Evolutionary conservation across 345 rosid species (phyloP).

Genomic region (Adansonia digitata): DNA sequence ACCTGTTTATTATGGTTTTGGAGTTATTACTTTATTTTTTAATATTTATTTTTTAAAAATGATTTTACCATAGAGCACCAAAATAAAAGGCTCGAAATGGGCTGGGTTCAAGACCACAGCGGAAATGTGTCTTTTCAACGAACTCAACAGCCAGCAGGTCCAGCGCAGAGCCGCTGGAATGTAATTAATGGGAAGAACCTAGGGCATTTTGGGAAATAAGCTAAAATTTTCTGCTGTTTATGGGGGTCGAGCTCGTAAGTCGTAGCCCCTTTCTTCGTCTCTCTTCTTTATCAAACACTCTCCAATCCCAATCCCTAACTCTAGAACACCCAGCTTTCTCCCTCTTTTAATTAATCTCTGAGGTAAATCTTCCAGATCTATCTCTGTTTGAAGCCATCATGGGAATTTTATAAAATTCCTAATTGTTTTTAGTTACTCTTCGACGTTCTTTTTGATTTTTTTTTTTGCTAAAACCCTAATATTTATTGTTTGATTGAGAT

Average conservation of each 20-base stretch:
- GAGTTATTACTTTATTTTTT: too few relatives aligned
- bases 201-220: slow-evolving; percentile 21
- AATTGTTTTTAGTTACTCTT: not conserved
- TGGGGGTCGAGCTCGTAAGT: not conserved
- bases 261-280: too few relatives aligned
- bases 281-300: too few relatives aligned
- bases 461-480: not conserved
- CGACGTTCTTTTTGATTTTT: not conserved
- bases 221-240: not conserved
- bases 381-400: not conserved
- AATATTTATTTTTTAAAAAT: too few relatives aligned
- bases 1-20: too few relatives aligned
- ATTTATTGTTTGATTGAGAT: not conserved
- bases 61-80: too few relatives aligned
- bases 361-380: not conserved
- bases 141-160: too few relatives aligned
- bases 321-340: slow-evolving; percentile 10
- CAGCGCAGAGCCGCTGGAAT: not conserved
- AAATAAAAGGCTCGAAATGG: not conserved
- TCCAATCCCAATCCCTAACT: slow-evolving; percentile 47
- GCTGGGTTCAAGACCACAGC: too few relatives aligned
- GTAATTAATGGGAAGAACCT: not conserved
- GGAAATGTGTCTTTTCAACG: too few relatives aligned
- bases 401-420: not conserved
- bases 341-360: not conserved